Evolutionary conservation across 2,329 filamentous ascomycete species (phyloP).

Genomic region (Botrytis pseudocinerea): DNA sequence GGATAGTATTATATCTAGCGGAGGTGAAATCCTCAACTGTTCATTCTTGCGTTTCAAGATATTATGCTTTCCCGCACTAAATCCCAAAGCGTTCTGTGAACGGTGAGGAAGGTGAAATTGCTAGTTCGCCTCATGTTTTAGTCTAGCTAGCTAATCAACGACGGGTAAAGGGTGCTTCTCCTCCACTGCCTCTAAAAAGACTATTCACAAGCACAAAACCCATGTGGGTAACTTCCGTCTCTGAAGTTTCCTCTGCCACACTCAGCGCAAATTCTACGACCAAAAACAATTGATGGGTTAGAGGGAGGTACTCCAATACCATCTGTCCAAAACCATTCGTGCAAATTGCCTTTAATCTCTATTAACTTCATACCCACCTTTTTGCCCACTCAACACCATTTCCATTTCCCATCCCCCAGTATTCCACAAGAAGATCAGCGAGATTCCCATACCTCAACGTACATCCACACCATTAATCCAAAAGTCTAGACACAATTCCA

Average conservation of each 20-base stretch:
- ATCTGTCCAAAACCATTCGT: background rate
- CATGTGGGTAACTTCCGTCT: background rate
- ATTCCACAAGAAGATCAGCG: constrained; percentile 47
- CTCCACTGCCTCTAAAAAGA: background rate
- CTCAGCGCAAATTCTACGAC: background rate
- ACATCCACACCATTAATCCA: constrained; percentile 39
- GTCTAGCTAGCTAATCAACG: background rate
- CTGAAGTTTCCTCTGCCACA: background rate
- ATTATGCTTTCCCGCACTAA: background rate
- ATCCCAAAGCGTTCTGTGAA: background rate
- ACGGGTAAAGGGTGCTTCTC: background rate
- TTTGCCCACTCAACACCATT: constrained; percentile 31
- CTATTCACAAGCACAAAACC: background rate
- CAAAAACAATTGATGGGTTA: background rate
- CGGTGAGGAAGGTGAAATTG: background rate
- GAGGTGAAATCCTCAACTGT: background rate
- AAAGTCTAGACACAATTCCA: constrained; percentile 40
- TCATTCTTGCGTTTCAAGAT: background rate
- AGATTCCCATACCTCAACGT: constrained; percentile 44
- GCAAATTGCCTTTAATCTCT: background rate
- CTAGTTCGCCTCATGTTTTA: background rate
- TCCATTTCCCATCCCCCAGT: constrained; percentile 43
- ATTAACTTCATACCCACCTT: constrained; percentile 41
- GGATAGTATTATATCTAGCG: background rate
- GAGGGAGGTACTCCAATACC: background rate